Conservation (phyloP, 176 grass and related monocot species). For the Bromus sterilis region DNA sequence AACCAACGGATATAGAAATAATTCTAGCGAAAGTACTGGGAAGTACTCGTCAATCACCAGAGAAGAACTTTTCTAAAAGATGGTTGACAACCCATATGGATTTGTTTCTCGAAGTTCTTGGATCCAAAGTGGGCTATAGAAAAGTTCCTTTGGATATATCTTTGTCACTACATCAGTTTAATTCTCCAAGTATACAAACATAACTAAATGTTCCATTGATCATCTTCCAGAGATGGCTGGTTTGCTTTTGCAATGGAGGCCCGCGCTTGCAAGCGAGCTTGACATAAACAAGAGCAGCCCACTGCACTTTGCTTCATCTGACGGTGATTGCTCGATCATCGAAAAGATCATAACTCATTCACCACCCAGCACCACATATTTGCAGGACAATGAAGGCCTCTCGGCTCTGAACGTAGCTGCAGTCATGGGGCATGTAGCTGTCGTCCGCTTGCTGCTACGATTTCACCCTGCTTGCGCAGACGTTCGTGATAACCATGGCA, state of each 20-base stretch:
- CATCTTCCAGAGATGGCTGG: slow-evolving; percentile 21
- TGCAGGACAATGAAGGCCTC: slow-evolving; percentile 11
- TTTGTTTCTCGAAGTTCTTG: not conserved
- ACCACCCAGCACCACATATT: not conserved
- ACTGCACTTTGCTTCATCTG: slow-evolving; percentile 29
- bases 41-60: too few relatives aligned
- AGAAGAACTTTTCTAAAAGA: not conserved
- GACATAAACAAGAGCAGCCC: slow-evolving; percentile 22
- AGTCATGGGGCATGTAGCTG: slow-evolving; percentile 15
- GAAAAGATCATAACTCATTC: not conserved
- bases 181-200: not conserved
- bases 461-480: slow-evolving; percentile 30
- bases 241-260: slow-evolving; percentile 33
- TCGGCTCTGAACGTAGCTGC: slow-evolving; percentile 31
- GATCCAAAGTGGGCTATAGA: not conserved
- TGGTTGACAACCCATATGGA: not conserved
- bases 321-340: slow-evolving; percentile 6
- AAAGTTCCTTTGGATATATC: not conserved
- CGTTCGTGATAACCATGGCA: slow-evolving; percentile 12
- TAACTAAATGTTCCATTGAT: not conserved
- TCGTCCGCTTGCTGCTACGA: not conserved
- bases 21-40: too few relatives aligned
- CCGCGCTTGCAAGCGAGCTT: not conserved
- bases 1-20: too few relatives aligned
- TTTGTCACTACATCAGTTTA: not conserved